phyloP scores from a whole-genome alignment of 768 basidiomycete genomes.

The Podaxis sp. region DNA sequence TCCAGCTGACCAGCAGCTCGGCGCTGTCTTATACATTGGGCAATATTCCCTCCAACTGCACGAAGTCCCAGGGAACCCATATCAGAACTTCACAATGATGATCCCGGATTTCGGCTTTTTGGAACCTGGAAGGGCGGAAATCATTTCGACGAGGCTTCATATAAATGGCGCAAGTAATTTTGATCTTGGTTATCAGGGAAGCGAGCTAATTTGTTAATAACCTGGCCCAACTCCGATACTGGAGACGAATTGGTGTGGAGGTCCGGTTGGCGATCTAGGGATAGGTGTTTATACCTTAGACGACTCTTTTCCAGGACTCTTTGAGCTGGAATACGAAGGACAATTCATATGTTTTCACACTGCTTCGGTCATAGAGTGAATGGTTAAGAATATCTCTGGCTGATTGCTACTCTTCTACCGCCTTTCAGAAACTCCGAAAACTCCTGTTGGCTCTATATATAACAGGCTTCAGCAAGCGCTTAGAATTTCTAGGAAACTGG shows the following conservation, averaged over 20 bases:
- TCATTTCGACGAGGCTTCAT: constrained; percentile 20
- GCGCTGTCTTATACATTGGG: constrained; percentile 34
- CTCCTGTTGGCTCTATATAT: no score
- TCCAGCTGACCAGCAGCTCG: constrained; percentile 26
- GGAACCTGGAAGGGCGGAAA: background rate
- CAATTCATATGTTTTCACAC: no score
- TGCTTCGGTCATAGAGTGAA: no score
- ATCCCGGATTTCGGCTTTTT: background rate
- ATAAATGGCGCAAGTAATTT: constrained; percentile 25
- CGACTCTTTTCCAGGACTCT: no score
- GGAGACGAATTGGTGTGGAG: constrained; percentile 27
- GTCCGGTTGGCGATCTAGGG: background rate
- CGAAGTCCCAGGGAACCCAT: constrained; percentile 19
- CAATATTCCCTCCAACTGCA: constrained; percentile 27
- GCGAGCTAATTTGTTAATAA: constrained; percentile 14
- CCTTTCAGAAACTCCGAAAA: no score
- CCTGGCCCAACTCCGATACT: constrained; percentile 27
- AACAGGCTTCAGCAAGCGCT: no score
- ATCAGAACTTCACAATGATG: constrained; percentile 29
- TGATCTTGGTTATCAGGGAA: background rate
- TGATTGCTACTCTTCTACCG: no score
- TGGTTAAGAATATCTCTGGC: no score
- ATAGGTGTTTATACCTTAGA: constrained; percentile 2
- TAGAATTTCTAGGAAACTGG: no score
- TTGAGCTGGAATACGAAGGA: no score